Evolutionary conservation across 345 rosid genomes (phyloP).

Genomic region (Moricandia arvensis): DNA sequence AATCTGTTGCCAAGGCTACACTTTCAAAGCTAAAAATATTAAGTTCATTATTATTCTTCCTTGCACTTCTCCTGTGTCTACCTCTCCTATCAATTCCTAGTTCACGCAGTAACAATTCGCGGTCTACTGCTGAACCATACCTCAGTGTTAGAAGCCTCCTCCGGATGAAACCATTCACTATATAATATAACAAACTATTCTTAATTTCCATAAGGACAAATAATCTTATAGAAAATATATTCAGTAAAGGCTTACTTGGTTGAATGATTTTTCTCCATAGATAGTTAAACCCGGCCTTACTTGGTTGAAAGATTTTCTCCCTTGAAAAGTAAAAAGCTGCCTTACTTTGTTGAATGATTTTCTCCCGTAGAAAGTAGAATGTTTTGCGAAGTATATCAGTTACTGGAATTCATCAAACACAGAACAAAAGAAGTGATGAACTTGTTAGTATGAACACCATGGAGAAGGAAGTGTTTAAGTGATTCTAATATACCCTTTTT

Average conservation of each 20-base stretch:
- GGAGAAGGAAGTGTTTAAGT: background rate
- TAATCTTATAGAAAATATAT: background rate
- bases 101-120: background rate
- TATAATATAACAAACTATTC: background rate
- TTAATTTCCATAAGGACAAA: background rate
- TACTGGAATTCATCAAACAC: background rate
- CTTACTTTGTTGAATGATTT: background rate
- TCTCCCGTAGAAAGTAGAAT: background rate
- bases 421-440: background rate
- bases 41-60: background rate
- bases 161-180: background rate
- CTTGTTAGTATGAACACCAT: background rate
- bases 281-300: background rate
- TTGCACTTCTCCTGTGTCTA: background rate
- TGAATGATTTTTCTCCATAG: background rate
- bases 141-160: background rate
- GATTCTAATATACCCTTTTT: background rate
- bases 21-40: background rate
- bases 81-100: background rate
- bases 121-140: background rate
- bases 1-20: background rate
- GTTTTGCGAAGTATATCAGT: background rate
- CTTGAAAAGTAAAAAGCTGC: background rate
- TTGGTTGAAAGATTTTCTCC: background rate
- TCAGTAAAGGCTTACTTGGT: background rate